Conservation (phyloP, 2,329 filamentous ascomycete species). For the Fusarium fracticaudum region DNA sequence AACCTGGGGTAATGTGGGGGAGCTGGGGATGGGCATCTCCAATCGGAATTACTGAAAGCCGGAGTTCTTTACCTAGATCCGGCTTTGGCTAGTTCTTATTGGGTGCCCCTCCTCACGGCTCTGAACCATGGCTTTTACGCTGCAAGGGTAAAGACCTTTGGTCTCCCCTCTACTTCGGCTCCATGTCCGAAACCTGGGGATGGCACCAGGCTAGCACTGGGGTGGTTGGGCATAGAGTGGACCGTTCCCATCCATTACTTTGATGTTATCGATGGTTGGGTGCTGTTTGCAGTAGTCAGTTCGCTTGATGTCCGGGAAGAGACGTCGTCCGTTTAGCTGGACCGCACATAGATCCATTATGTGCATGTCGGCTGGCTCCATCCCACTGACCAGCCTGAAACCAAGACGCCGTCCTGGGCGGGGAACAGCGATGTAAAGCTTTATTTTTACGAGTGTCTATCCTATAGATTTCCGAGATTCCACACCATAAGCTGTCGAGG, state of each 20-base stretch:
- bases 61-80: rapidly evolving
- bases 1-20: not conserved
- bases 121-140: not conserved
- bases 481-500: no score
- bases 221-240: not conserved
- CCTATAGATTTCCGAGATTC: no score
- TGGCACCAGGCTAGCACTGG: not conserved
- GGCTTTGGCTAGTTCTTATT: not conserved
- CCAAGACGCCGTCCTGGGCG: rapidly evolving
- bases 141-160: no score
- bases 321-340: not conserved
- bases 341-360: not conserved
- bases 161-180: not conserved
- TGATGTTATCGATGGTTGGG: not conserved
- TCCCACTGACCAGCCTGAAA: not conserved
- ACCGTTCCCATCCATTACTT: not conserved
- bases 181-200: not conserved
- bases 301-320: not conserved
- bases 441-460: rapidly evolving
- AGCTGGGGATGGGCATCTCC: not conserved
- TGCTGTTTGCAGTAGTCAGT: rapidly evolving
- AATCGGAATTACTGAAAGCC: not conserved
- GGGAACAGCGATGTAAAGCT: not conserved
- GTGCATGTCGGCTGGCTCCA: rapidly evolving
- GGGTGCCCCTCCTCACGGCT: not conserved